These are phyloP conservation scores for Cyphellophora europaea DNA, from an alignment of 2,329 filamentous ascomycete genomes.

Conservation along the genomic window DNA sequence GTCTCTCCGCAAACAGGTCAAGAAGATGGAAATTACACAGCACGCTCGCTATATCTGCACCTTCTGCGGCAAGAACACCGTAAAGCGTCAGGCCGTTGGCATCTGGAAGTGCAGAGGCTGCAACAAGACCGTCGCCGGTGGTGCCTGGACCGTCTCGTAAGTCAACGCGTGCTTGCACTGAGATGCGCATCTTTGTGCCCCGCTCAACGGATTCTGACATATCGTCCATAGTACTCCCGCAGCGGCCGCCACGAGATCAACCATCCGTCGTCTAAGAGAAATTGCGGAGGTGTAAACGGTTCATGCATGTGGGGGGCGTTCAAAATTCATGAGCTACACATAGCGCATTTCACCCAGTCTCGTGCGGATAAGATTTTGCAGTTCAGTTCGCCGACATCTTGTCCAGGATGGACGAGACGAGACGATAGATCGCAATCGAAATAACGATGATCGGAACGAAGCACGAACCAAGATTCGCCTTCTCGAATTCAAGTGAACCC, in stretches of 20 bases:
- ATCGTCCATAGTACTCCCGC: slow-evolving; percentile 64
- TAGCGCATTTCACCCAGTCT: too few species aligned
- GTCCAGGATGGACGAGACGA: slow-evolving; percentile 11
- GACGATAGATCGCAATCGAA: slow-evolving; percentile 18
- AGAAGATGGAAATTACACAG: slow-evolving; percentile 99
- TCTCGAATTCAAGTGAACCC: too few species aligned
- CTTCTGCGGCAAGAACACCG: slow-evolving; percentile 95
- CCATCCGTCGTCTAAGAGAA: slow-evolving; percentile 92
- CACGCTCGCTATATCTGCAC: slow-evolving; percentile 92
- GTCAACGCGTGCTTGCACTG: slow-evolving; percentile 35
- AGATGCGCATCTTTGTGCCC: background rate
- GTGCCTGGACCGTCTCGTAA: slow-evolving; percentile 95
- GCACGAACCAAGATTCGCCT: slow-evolving; percentile 1
- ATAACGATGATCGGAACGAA: slow-evolving; percentile 5
- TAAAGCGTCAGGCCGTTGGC: slow-evolving; percentile 82
- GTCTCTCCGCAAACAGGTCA: slow-evolving; percentile 97
- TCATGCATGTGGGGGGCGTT: slow-evolving; percentile 15
- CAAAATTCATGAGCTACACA: slow-evolving; percentile 4
- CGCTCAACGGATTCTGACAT: background rate
- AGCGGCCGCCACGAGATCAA: slow-evolving; percentile 88
- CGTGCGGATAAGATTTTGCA: too few species aligned
- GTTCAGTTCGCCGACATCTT: too few species aligned
- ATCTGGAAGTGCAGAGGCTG: slow-evolving; percentile 97
- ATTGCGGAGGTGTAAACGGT: slow-evolving; percentile 69
- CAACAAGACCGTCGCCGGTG: slow-evolving; percentile 87